Evolutionary conservation across 345 rosid genomes (phyloP), one percentile per base, ranked within the genome.

Genomic region (Acer yangbiense): DNA sequence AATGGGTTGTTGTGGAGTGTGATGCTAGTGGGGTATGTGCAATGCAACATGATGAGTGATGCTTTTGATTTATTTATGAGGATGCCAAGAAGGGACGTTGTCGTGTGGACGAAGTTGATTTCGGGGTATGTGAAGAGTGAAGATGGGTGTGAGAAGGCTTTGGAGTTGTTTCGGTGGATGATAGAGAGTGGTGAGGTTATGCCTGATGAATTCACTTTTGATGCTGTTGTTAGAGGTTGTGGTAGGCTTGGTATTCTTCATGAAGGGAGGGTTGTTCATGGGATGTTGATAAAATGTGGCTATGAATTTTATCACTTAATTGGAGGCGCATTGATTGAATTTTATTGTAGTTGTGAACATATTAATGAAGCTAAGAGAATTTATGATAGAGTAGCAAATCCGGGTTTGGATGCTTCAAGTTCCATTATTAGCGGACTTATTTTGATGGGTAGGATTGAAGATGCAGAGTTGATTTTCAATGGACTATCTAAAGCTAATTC

Each of bases 151-250:
- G 80, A 80, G 78, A 87, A 69, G 80, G 93, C 89, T 55, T 52
- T 89, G 73, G 81, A 80, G 52, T 74, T 87, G 86, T 89, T 89
- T 71, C 48, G 32, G 71, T 73, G 74, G 86, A 88, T 88, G 81
- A 84, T 85, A 76, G 76, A 63, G 74, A 71, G 71, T 44, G 76
- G 82, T 48, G 88, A 85, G 70, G 87, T 71, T 67, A 74, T n/a
- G 55, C 94, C 90, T 14, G 86, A 87, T 73, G 94, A 87, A 78
- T 88, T 83, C 74, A 88, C 89, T 25, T 83, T 87, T 44, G 88
- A 90, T 80, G 82, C 84, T 79, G 87, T 86, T 48, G 41, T 81
- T 70, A 86, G 90, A 79, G 86, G 86, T 69, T 87, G 86, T 65
- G 78, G 84, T 17, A 83, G 77, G 66, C 78, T 88, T 60, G 84